Percentiles rank a stretch among this genome's conserved stretches.
These are phyloP conservation scores for Botrytis sinoallii DNA, from an alignment of 2,329 filamentous ascomycete genomes.

Conservation along the genomic window DNA sequence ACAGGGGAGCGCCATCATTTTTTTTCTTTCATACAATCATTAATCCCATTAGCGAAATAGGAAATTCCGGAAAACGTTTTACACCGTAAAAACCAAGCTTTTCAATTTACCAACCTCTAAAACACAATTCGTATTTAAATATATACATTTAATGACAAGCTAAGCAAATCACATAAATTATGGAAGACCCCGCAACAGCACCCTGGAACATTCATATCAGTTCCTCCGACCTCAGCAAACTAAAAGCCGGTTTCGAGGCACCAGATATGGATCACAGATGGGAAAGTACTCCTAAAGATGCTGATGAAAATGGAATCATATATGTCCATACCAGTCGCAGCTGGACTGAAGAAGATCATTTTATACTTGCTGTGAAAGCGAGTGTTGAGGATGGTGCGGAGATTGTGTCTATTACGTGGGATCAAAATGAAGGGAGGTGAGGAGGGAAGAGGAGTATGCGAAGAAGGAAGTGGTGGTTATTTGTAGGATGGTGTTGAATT, in stretches of 20 bases:
- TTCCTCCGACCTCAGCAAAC: not conserved
- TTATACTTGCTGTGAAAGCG: not conserved
- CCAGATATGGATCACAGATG: not conserved
- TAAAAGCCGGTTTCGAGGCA: not conserved
- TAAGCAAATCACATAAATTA: not conserved
- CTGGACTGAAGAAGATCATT: not conserved
- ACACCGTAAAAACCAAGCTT: not conserved
- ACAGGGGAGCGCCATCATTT: not conserved
- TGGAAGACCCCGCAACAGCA: not conserved
- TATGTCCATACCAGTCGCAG: not conserved
- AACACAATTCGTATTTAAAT: not conserved
- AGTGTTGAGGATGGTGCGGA: not conserved
- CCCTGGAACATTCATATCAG: not conserved
- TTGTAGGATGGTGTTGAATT: not conserved
- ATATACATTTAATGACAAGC: fast-evolving
- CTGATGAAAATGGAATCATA: not conserved
- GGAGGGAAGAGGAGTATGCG: not conserved
- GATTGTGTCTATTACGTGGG: not conserved
- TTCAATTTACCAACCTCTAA: not conserved
- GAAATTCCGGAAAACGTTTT: not conserved
- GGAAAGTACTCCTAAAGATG: not conserved
- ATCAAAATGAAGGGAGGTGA: not conserved
- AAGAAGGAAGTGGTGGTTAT: not conserved
- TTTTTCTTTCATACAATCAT: not conserved
- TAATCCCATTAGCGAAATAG: not conserved